A percentile compares a stretch with the other conserved stretches of the same genome.
Evolutionary conservation across 2,329 filamentous ascomycete species (phyloP).

Genomic region (Microdochium paspali): DNA sequence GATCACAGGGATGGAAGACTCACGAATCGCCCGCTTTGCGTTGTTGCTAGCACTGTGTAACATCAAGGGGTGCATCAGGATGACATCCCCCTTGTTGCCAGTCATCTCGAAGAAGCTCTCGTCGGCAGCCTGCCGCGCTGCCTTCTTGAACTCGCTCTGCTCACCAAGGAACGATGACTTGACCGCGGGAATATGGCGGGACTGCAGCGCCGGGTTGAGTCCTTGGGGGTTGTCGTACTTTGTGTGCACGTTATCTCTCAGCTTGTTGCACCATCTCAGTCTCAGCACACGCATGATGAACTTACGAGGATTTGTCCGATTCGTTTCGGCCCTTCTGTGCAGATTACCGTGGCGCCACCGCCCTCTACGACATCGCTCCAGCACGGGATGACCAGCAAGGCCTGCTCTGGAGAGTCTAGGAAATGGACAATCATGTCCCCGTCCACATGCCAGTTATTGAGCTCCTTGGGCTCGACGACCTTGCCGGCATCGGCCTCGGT

Average conservation of each 20-base stretch:
- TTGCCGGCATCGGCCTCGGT: constrained; percentile 29
- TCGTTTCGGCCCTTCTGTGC: background rate
- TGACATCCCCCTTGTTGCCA: constrained; percentile 46
- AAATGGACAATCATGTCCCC: constrained; percentile 49
- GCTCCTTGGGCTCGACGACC: constrained; percentile 28
- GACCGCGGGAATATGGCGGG: background rate
- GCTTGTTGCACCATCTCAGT: too few species aligned
- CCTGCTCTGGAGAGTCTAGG: constrained; percentile 46
- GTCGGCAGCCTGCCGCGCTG: constrained; percentile 23
- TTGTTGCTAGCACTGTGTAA: constrained; percentile 45
- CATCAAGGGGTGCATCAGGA: constrained; percentile 51
- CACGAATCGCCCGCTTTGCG: constrained; percentile 17
- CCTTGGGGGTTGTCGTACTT: constrained; percentile 8
- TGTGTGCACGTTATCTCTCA: too few species aligned
- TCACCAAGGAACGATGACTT: background rate
- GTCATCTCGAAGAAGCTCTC: constrained; percentile 40
- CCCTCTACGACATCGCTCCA: constrained; percentile 18
- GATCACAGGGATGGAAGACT: background rate
- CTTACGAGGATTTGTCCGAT: background rate
- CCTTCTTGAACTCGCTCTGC: constrained; percentile 21
- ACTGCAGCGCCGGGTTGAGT: background rate
- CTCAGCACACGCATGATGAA: constrained; percentile 4
- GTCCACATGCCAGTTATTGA: constrained; percentile 44
- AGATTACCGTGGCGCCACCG: background rate
- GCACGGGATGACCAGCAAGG: constrained; percentile 43